Evolutionary conservation across 768 basidiomycete genomes (phyloP).

Genomic region (Russula griseocarnosa): DNA sequence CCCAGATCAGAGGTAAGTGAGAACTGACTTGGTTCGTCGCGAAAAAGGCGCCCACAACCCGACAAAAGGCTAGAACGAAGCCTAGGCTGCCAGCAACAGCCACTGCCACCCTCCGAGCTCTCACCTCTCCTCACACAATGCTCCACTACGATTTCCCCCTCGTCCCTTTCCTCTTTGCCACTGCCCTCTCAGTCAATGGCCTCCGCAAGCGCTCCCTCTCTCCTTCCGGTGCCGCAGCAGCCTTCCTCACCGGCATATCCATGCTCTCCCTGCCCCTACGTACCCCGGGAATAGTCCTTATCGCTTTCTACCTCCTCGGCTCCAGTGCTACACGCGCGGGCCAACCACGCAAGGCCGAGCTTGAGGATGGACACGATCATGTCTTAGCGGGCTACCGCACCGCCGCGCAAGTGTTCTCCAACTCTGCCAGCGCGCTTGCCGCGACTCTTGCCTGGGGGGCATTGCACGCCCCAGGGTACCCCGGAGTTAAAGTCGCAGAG

Average conservation of each 20-base stretch:
- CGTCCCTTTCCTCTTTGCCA: constrained; percentile 46
- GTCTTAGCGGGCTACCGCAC: constrained; percentile 64
- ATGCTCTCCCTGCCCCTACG: constrained; percentile 65
- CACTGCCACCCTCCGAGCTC: not conserved
- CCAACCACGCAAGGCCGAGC: constrained; percentile 63
- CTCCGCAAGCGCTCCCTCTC: constrained; percentile 71
- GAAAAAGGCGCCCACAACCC: not conserved
- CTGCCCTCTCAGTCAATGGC: constrained; percentile 63
- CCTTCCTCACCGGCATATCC: constrained; percentile 69
- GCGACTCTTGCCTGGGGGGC: constrained; percentile 64
- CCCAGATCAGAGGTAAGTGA: too few species aligned
- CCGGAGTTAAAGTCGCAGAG: constrained; percentile 28
- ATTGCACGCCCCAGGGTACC: constrained; percentile 45
- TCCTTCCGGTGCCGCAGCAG: constrained; percentile 68
- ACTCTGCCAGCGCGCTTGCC: constrained; percentile 61
- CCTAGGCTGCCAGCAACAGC: not conserved
- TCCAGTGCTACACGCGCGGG: constrained; percentile 86
- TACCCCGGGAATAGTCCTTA: constrained; percentile 60
- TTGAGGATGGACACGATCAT: constrained; percentile 76
- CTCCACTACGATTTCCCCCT: constrained; percentile 36
- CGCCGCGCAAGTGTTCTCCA: constrained; percentile 80
- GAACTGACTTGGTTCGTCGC: not conserved
- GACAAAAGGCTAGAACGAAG: constrained; percentile 2
- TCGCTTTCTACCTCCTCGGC: constrained; percentile 76
- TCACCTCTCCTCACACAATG: constrained; percentile 8